Evolutionary conservation across 176 grass and related monocot species (phyloP), one percentile per base, ranked within the genome.

Genomic region (Carex pumila): DNA sequence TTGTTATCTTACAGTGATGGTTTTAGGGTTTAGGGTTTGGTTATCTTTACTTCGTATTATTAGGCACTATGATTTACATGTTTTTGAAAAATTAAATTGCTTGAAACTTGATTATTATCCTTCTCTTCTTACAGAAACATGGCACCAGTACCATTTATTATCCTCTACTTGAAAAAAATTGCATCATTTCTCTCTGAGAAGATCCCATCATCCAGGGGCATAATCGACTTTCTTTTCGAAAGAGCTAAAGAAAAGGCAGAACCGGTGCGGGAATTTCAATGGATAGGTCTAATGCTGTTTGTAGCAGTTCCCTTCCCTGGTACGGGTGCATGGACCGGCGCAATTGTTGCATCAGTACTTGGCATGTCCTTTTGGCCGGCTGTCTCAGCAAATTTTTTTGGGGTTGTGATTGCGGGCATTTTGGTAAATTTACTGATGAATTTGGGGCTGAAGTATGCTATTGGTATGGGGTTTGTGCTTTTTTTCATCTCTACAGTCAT

Each of bases 211-310:
- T 88, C 88, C n/a, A 87, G 84, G 41, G 84, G 65, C 11, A 31
- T 95, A 37, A 81, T 98, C 49, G 86, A 98, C 45, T 82, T 94
- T 86, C 85, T 98, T 60, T 98, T 94, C 13, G 84, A 98, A 87
- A 89, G 89, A 80, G 95, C 92, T 0, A 88, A 88, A n/a, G 85
- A 61, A 68, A 98, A 98, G 83, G 95, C 95, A 7, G 89, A 86
- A 1, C 95, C 92, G 7, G 91, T 98, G 14, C 89, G 90, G 85
- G 95, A 98, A 81, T 98, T 98, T 75, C 89, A 90, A 55, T 98
- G 92, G 95, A 86, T 98, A 18, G 95, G 95, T 39, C 61, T 98
- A 84, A 98, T 94, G 95, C 43, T 98, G 81, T 98, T 98, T 12
- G 95, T 98, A 14, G 95, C 95, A 0, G 86, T 98, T 66, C 95